Evolutionary conservation across 441 rosid species (phyloP).

Genomic region (Erodium trifolium): DNA sequence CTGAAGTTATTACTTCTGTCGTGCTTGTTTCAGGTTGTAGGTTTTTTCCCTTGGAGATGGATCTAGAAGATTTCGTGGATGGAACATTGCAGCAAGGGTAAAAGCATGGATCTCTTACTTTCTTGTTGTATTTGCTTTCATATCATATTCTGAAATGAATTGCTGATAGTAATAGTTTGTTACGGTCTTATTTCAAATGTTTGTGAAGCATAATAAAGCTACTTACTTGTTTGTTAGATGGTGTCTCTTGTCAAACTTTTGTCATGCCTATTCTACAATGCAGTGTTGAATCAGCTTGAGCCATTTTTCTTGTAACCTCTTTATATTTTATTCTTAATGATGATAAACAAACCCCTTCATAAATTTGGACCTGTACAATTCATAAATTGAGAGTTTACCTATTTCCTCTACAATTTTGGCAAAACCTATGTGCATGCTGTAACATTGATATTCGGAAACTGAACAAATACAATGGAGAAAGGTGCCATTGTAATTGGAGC

Average conservation of each 20-base stretch:
- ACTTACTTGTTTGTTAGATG: background rate
- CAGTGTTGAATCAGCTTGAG: background rate
- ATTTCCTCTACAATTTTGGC: background rate
- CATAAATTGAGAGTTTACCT: background rate
- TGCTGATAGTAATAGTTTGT: background rate
- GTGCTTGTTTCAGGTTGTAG: background rate
- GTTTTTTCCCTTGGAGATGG: background rate
- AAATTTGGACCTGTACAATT: background rate
- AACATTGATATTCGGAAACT: slow-evolving; percentile 40
- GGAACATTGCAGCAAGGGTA: slow-evolving; percentile 1
- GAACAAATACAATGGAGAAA: slow-evolving; percentile 61
- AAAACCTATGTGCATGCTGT: slow-evolving; percentile 48
- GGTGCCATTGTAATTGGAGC: slow-evolving; percentile 53
- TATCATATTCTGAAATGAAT: background rate
- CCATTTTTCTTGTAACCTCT: background rate
- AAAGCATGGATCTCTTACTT: background rate
- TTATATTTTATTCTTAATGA: background rate
- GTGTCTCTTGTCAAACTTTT: background rate
- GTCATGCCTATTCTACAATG: background rate
- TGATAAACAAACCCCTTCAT: background rate
- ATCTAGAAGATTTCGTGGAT: slow-evolving; percentile 2
- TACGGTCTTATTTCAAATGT: background rate
- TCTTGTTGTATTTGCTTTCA: background rate
- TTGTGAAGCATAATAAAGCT: background rate
- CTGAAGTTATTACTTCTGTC: background rate